phyloP scores from a whole-genome alignment of 257 asterid species.

The Paulownia fortunei region DNA sequence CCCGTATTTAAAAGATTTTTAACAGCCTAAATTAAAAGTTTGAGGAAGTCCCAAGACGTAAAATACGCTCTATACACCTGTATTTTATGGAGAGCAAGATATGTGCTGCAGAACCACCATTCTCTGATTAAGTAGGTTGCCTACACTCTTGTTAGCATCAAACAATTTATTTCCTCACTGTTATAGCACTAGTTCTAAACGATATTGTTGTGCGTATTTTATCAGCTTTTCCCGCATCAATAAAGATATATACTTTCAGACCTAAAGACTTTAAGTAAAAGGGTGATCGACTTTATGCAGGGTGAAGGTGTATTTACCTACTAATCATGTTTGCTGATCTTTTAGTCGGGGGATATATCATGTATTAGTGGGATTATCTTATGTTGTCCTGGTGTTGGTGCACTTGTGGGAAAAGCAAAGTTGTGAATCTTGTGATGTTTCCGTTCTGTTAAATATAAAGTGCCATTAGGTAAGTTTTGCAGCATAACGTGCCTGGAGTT shows the following conservation, averaged over 20 bases:
- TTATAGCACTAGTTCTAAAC: background rate
- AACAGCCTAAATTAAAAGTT: conserved; percentile 12
- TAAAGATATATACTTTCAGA: background rate
- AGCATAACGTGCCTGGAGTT: background rate
- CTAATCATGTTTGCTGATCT: background rate
- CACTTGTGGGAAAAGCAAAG: too few species aligned
- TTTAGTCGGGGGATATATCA: background rate
- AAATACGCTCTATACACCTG: conserved; percentile 18
- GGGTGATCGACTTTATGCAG: background rate
- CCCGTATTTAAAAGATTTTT: conserved; percentile 5
- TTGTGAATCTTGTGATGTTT: background rate
- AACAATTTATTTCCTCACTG: background rate
- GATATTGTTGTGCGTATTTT: background rate
- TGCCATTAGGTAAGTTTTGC: background rate
- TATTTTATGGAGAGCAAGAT: conserved; percentile 32
- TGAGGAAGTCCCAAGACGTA: conserved; percentile 36
- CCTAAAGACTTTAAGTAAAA: background rate
- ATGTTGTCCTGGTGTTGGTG: too few species aligned
- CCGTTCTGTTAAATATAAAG: background rate
- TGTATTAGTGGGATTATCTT: background rate
- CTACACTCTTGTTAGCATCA: conserved; percentile 13
- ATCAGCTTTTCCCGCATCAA: background rate
- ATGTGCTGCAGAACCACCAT: conserved; percentile 23
- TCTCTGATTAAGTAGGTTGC: conserved; percentile 8
- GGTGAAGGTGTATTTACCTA: background rate